These are phyloP conservation scores for Excoecaria cochinchinensis DNA, from an alignment of 345 rosid genomes.

Conservation along the genomic window DNA sequence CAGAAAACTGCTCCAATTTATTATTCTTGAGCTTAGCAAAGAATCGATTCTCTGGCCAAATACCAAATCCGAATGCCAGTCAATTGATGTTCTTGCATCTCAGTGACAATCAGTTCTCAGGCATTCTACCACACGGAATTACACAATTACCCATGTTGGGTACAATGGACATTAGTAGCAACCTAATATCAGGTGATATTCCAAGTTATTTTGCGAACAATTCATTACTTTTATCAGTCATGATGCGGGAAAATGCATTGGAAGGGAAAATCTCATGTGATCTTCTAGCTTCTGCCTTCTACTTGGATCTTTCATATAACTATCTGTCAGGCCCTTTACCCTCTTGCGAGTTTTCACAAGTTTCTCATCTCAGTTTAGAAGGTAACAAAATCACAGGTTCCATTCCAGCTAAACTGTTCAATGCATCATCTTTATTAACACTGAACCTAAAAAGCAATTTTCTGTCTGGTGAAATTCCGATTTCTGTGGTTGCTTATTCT, in stretches of 20 bases:
- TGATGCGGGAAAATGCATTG: neutral
- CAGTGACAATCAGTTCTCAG: neutral
- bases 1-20: neutral
- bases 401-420: neutral
- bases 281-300: neutral
- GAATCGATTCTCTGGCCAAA: neutral
- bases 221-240: neutral
- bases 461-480: neutral
- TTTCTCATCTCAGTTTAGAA: neutral
- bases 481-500: neutral
- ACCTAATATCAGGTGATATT: neutral
- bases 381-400: slow-evolving; percentile 4
- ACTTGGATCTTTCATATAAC: slow-evolving; percentile 1
- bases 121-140: neutral
- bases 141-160: neutral
- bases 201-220: too few species aligned
- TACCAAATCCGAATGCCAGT: too few species aligned
- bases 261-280: neutral
- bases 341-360: neutral
- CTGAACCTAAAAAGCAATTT: neutral
- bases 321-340: neutral
- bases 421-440: neutral
- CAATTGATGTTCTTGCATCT: neutral
- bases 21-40: neutral
- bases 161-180: neutral